A percentile compares a stretch with the other conserved stretches of the same genome.
Conservation (phyloP, 345 rosid species). For the Rubroshorea leprosula region DNA sequence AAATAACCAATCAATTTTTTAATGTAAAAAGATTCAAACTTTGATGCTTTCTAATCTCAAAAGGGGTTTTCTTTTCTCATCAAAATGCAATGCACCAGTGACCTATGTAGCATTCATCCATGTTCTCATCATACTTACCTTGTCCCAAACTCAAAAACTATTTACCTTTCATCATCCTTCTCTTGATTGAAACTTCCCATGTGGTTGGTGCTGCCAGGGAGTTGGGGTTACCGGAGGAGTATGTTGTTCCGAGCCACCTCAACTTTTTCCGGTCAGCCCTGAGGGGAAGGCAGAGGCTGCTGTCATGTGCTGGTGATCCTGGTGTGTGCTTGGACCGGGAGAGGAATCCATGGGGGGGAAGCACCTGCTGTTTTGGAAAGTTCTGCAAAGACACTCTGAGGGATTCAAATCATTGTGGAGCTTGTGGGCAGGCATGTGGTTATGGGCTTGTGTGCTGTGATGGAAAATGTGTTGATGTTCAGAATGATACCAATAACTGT, state of each 20-base stretch:
- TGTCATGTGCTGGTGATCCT: slow-evolving; percentile 27
- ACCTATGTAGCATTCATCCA: no score
- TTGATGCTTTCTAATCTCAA: no score
- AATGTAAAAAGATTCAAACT: no score
- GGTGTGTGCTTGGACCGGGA: slow-evolving; percentile 20
- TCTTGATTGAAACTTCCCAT: slow-evolving; percentile 5
- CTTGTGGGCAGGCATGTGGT: slow-evolving; percentile 23
- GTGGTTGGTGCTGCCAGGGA: slow-evolving; percentile 1
- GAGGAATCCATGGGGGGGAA: slow-evolving; percentile 37
- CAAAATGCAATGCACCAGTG: no score
- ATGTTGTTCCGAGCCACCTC: slow-evolving; percentile 13
- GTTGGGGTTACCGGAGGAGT: slow-evolving; percentile 3
- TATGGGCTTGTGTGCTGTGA: slow-evolving; percentile 27
- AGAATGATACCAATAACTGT: slow-evolving; percentile 22
- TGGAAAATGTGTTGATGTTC: slow-evolving; percentile 28
- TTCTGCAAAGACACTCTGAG: slow-evolving; percentile 25
- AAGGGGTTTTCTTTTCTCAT: no score
- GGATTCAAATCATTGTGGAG: slow-evolving; percentile 29
- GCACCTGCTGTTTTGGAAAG: slow-evolving; percentile 25
- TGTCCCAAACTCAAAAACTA: neutral
- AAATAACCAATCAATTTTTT: no score
- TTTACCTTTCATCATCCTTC: slow-evolving; percentile 8
- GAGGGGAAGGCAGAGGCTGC: slow-evolving; percentile 18
- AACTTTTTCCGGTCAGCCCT: slow-evolving; percentile 19
- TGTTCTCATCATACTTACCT: no score